Evolutionary conservation across 176 grass and related monocot species (phyloP).

Genomic region (Saccharum officinarum): DNA sequence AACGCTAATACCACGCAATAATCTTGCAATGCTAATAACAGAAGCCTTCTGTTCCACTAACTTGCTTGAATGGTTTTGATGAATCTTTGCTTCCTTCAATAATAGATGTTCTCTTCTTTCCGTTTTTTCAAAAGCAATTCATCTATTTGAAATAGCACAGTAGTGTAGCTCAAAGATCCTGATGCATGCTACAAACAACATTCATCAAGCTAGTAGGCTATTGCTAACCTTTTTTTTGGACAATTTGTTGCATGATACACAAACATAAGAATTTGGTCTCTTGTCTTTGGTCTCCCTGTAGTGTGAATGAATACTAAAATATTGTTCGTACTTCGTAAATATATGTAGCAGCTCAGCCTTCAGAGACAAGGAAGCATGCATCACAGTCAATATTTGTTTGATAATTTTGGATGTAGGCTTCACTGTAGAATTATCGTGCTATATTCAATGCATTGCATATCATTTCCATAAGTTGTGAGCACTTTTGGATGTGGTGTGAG

Average conservation of each 20-base stretch:
- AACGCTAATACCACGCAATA: background rate
- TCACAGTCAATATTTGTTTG: background rate
- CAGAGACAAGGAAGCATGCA: background rate
- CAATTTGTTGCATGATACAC: background rate
- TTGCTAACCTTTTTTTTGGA: background rate
- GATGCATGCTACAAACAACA: background rate
- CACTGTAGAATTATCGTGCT: background rate
- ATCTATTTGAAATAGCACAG: conserved; percentile 2
- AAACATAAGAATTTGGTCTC: background rate
- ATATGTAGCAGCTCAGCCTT: background rate
- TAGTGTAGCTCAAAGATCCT: background rate
- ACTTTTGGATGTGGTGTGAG: background rate
- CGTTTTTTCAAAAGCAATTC: conserved; percentile 7
- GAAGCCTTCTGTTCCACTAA: background rate
- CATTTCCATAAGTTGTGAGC: background rate
- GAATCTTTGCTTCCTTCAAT: background rate
- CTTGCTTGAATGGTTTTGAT: background rate
- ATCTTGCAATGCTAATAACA: background rate
- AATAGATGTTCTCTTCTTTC: background rate
- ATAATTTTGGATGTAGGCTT: conserved; percentile 4
- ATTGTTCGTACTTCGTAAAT: background rate
- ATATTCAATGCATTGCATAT: background rate
- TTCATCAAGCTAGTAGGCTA: background rate
- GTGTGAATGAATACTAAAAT: background rate
- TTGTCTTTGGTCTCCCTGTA: background rate